Base-by-base conservation (phyloP, 768 basidiomycete genomes). In the Russula foetens region DNA sequence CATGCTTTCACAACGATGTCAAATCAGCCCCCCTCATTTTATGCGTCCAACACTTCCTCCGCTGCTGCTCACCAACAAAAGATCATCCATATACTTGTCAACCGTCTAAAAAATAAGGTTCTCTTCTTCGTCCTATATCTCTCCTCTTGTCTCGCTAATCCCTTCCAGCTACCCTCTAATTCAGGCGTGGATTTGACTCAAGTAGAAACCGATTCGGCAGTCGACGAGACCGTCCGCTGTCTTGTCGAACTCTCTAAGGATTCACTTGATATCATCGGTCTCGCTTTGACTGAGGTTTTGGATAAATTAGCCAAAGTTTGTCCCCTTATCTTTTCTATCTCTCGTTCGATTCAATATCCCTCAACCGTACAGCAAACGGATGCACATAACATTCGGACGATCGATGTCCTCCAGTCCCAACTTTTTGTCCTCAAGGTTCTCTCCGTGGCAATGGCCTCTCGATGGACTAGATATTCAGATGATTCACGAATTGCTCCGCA, bases 321-420 rank as follows among this genome's bases (percentile, higher is more conserved):
- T 62, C 26, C 15, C n/a, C 14, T 24, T 19, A 31, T 38, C 69
- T 55, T 29, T 41, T 66, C 53, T 31, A 0, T 24, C n/a, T 12
- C 15, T 17, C 2, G 17, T 21, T 19, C 21, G 5, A 28, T 28
- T 39, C 33, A 29, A 38, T 60, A 21, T 19, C 43, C 24, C n/a
- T 24, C 8, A 23, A n/a, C 9, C 17, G 8, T 47, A 60, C 66
- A 86, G 79, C 85, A 84, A 75, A 75, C 76, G 62, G 81, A 84
- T 67, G 63, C 72, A 15, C 73, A 77, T 26, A 83, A 81, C 2
- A 74, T 76, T 56, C 74, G 81, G 58, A 76, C 84, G 3, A 76
- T 90, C 19, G 87, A 92, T 58, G 81, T 86, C 45, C 79, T 93
- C 4, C 92, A 95, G 69, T 94, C 92, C 0, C 90, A 94, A 70